These are phyloP conservation scores for Talaromyces borbonicus DNA, from an alignment of 495 filamentous ascomycete genomes.

Conservation along the genomic window DNA sequence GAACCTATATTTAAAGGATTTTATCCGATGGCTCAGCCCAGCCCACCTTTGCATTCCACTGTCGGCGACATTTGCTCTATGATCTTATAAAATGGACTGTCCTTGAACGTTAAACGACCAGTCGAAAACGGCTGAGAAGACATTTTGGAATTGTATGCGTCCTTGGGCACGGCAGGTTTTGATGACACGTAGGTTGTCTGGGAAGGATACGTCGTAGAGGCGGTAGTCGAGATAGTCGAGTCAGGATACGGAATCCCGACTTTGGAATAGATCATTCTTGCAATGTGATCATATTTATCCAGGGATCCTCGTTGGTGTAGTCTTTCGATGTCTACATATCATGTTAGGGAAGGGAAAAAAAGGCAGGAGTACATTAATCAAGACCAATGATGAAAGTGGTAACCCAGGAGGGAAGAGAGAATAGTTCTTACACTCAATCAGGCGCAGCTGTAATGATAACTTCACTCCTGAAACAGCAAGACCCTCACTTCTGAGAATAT, in stretches of 20 bases:
- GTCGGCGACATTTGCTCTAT: conserved; percentile 49
- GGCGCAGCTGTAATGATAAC: conserved; percentile 61
- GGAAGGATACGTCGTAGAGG: conserved; percentile 9
- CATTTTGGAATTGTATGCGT: conserved; percentile 19
- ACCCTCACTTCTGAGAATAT: conserved; percentile 58
- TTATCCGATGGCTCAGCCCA: background rate
- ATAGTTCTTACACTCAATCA: conserved; percentile 55
- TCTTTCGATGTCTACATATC: conserved; percentile 25
- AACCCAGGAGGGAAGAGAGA: background rate
- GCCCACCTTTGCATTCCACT: conserved; percentile 58
- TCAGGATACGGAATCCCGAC: background rate
- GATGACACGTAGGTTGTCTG: conserved; percentile 13
- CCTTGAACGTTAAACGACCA: conserved; percentile 49
- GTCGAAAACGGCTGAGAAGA: conserved; percentile 25
- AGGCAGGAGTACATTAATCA: too few relatives aligned
- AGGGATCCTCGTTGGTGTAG: conserved; percentile 23
- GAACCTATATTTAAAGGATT: background rate
- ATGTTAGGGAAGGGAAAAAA: background rate
- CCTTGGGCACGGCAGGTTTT: conserved; percentile 19
- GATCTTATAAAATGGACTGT: conserved; percentile 69
- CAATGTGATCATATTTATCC: conserved; percentile 25
- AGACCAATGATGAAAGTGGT: too few relatives aligned
- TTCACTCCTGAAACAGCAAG: conserved; percentile 73
- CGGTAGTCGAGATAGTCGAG: background rate
- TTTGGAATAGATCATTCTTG: conserved; percentile 19